These are phyloP conservation scores for Liriodendron chinense DNA, from an alignment of 164 flowering plant species.

Conservation along the genomic window DNA sequence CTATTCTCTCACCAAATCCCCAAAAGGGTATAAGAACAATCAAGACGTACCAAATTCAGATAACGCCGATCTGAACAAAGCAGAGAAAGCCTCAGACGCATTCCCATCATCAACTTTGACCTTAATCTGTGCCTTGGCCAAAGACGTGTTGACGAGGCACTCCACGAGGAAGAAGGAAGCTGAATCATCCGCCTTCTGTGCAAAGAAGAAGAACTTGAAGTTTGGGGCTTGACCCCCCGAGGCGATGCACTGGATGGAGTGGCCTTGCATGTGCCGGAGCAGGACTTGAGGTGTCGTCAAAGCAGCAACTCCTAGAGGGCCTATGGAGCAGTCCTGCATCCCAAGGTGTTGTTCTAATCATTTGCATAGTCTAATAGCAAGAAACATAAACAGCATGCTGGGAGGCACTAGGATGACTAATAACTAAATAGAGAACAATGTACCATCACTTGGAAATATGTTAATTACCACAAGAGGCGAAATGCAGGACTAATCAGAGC, in stretches of 20 bases:
- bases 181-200: slow-evolving; percentile 75
- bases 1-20: background rate
- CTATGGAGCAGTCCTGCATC: slow-evolving; percentile 67
- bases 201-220: slow-evolving; percentile 95
- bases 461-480: too few relatives aligned
- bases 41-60: slow-evolving; percentile 53
- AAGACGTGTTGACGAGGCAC: slow-evolving; percentile 81
- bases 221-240: slow-evolving; percentile 96
- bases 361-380: background rate
- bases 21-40: slow-evolving; percentile 2
- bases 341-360: background rate
- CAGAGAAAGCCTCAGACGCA: slow-evolving; percentile 60
- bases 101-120: slow-evolving; percentile 89
- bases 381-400: background rate
- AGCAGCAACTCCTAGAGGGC: slow-evolving; percentile 71
- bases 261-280: slow-evolving; percentile 78
- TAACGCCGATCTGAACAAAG: slow-evolving; percentile 68
- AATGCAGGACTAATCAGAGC: background rate
- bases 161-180: slow-evolving; percentile 71
- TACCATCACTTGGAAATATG: too few relatives aligned
- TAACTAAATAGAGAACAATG: background rate
- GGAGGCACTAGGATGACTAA: background rate
- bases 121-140: slow-evolving; percentile 75
- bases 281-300: slow-evolving; percentile 74
- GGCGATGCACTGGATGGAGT: slow-evolving; percentile 89